phyloP scores from a whole-genome alignment of 305 asterid species.

The Lippia alba region DNA sequence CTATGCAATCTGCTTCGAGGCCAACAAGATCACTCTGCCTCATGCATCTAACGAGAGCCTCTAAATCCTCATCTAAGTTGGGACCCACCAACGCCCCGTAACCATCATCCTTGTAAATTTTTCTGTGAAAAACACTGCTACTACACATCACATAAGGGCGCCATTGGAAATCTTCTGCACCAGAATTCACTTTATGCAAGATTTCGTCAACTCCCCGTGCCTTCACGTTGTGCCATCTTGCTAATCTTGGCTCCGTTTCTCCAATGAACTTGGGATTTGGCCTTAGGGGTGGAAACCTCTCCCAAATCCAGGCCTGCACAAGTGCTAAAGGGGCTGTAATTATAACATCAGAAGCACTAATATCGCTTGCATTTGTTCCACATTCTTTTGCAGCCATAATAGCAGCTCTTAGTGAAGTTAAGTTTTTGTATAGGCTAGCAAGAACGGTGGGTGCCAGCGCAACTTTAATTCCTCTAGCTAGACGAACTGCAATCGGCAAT shows the following conservation, averaged over 20 bases:
- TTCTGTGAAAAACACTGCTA: neutral
- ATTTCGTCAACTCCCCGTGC: neutral
- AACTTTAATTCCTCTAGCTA: constrained; percentile 40
- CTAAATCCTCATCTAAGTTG: constrained; percentile 19
- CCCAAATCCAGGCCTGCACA: constrained; percentile 58
- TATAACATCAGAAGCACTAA: neutral
- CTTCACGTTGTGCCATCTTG: constrained; percentile 38
- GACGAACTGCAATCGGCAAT: constrained; percentile 40
- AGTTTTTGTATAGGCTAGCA: constrained; percentile 40
- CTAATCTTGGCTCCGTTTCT: constrained; percentile 33
- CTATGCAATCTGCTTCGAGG: constrained; percentile 32
- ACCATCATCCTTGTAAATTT: constrained; percentile 29
- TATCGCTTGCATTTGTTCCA: neutral
- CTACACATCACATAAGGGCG: constrained; percentile 35
- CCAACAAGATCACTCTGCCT: constrained; percentile 46
- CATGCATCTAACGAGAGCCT: constrained; percentile 40
- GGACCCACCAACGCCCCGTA: constrained; percentile 10
- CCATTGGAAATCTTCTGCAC: constrained; percentile 36
- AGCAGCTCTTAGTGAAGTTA: constrained; percentile 35
- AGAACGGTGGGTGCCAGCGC: constrained; percentile 56
- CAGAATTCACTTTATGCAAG: constrained; percentile 8
- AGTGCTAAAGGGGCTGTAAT: constrained; percentile 41
- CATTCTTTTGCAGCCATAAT: constrained; percentile 4
- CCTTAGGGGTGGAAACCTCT: constrained; percentile 40
- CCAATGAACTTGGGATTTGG: constrained; percentile 23